Evolutionary conservation across 78 protist species (phyloP), one percentile per base, ranked within the genome.

Genomic region (Dictyostelium intermedium): DNA sequence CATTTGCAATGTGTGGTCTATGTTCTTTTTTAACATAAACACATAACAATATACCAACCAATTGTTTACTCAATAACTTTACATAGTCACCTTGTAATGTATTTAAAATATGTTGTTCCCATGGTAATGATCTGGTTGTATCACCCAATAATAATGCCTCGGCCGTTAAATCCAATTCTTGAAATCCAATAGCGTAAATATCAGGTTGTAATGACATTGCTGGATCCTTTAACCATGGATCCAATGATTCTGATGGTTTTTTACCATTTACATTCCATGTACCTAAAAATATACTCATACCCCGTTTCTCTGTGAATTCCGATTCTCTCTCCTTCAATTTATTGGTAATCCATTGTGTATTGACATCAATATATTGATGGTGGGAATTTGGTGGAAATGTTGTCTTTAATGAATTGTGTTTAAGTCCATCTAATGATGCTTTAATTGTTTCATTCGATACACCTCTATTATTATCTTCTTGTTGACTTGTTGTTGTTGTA

Each of bases 201-300:
- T 96, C 97, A 3, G 96, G 95, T n/a, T 61, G 53, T 9, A 72
- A 25, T 13, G 73, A 25, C 63, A 70, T 63, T 16, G 35, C 1
- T 8, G 79, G 76, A 83, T 83, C 87, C 1, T 56, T 27, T 60
- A 92, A 74, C 96, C 93, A 92, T 32, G 9, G 72, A 32, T 92
- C 96, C 9, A 96, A 76, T 35, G 95, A 9, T 20, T 82, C 96
- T 2, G 37, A 35, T 34, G 98, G 98, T 79, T 91, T 93, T 83
- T 91, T 80, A 10, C 93, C 96, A 91, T 96, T 96, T 13, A 96
- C 98, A 91, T 96, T 96, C 96, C 95, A 96, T 14, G 98, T 95
- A 30, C 93, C 97, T 25, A 82, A 83, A 80, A 86, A 95, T 41
- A 95, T 84, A 18, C 56, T 91, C 93, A 92, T 92, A 30, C 63